Conservation (phyloP, 192 early-diverging fungal genomes). For the Coemansia sp. region DNA sequence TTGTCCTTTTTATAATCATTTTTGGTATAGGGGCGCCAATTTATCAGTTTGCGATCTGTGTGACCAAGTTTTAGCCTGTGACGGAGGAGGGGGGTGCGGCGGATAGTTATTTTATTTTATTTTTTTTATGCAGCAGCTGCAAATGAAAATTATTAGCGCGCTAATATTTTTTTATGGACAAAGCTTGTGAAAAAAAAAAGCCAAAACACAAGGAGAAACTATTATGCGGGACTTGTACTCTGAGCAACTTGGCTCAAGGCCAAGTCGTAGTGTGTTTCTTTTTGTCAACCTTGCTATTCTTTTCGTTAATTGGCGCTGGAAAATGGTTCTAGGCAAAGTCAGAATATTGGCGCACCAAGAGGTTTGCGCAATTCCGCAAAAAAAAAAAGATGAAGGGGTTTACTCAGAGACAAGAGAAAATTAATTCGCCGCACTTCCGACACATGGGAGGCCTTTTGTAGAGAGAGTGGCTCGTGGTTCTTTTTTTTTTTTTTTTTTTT, state of each 20-base stretch:
- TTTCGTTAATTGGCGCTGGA: neutral
- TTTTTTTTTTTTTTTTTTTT: no score
- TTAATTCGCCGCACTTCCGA: conserved; percentile 8
- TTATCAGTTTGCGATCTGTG: neutral
- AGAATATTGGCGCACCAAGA: neutral
- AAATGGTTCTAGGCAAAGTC: neutral
- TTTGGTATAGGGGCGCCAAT: neutral
- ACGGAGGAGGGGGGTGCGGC: conserved; percentile 16
- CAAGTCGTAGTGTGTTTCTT: no score
- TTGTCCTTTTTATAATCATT: conserved; percentile 12
- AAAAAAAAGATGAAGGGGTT: no score
- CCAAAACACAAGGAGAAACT: no score
- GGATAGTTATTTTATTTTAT: neutral
- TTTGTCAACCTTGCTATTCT: no score
- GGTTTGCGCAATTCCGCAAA: conserved; percentile 8
- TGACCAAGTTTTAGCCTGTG: conserved; percentile 17
- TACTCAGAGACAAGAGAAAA: conserved; percentile 7
- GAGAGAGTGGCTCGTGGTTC: no score
- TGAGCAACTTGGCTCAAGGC: no score
- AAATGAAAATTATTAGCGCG: conserved; percentile 6
- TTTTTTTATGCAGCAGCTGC: neutral
- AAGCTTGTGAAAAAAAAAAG: no score
- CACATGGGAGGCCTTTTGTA: neutral
- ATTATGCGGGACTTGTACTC: no score
- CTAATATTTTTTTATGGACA: neutral